Evolutionary conservation across 164 flowering plant species (phyloP).

Genomic region (Magnolia sinica): DNA sequence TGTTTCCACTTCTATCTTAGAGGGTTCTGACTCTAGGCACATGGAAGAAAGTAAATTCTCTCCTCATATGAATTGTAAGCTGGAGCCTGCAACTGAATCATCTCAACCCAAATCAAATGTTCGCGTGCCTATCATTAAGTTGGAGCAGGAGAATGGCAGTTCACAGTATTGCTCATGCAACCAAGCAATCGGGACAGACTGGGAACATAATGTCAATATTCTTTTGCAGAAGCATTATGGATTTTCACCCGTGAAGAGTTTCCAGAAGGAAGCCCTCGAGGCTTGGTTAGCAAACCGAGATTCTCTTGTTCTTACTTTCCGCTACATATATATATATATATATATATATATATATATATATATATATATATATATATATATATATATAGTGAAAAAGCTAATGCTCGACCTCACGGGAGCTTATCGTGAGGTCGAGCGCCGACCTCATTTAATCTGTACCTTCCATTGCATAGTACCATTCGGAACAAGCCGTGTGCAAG

Average conservation of each 20-base stretch:
- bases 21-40: constrained; percentile 9
- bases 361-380: no score
- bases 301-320: constrained; percentile 84
- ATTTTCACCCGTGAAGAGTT: constrained; percentile 59
- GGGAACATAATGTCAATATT: constrained; percentile 51
- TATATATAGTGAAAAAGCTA: no score
- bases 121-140: not conserved
- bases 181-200: constrained; percentile 39
- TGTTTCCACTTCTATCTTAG: constrained; percentile 18
- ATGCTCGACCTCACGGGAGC: no score
- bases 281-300: constrained; percentile 73
- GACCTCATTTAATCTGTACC: no score
- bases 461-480: no score
- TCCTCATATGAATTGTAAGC: not conserved
- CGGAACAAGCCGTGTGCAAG: no score
- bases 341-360: no score
- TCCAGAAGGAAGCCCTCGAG: constrained; percentile 76
- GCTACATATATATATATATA: constrained; percentile 38
- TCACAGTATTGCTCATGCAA: constrained; percentile 16
- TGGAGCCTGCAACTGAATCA: not conserved
- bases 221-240: constrained; percentile 68
- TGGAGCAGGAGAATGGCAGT: constrained; percentile 4
- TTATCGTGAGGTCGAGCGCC: no score
- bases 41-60: constrained; percentile 13
- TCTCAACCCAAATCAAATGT: not conserved